Percentiles rank a stretch among this genome's conserved stretches.
Evolutionary conservation across 2,329 filamentous ascomycete genomes (phyloP).

Genomic region (Blumeriella jaapii): DNA sequence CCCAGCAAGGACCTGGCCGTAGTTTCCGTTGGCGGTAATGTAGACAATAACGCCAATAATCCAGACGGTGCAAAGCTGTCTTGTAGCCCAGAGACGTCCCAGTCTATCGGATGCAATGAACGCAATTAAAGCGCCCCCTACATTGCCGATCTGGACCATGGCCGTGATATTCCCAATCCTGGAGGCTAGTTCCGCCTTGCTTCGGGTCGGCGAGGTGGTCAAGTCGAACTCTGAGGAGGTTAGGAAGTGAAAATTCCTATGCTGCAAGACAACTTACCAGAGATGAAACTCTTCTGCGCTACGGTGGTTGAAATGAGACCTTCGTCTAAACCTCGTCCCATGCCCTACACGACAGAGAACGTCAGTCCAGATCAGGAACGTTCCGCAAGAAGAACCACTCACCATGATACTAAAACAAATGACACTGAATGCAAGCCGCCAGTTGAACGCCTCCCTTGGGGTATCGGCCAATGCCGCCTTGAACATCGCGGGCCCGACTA

Average conservation of each 20-base stretch:
- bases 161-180: conserved; percentile 29
- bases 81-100: conserved; percentile 20
- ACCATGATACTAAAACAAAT: conserved; percentile 18
- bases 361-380: background rate
- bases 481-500: conserved; percentile 19
- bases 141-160: conserved; percentile 31
- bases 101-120: conserved; percentile 19
- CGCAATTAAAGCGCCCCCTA: conserved; percentile 27
- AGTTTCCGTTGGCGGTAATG: conserved; percentile 26
- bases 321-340: conserved; percentile 21
- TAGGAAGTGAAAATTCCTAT: conserved; percentile 5
- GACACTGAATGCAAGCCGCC: conserved; percentile 23
- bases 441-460: conserved; percentile 26
- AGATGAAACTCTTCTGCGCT: conserved; percentile 20
- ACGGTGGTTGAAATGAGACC: conserved; percentile 24
- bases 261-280: conserved; percentile 8
- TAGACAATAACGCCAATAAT: conserved; percentile 25
- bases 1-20: conserved; percentile 19
- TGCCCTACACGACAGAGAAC: conserved; percentile 7
- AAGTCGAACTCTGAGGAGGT: conserved; percentile 14
- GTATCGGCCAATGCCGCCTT: conserved; percentile 24
- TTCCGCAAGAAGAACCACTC: background rate
- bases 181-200: conserved; percentile 23
- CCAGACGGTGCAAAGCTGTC: conserved; percentile 18
- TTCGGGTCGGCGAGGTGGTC: conserved; percentile 7